Evolutionary conservation across 345 rosid genomes (phyloP).

Genomic region (Microcos paniculata): DNA sequence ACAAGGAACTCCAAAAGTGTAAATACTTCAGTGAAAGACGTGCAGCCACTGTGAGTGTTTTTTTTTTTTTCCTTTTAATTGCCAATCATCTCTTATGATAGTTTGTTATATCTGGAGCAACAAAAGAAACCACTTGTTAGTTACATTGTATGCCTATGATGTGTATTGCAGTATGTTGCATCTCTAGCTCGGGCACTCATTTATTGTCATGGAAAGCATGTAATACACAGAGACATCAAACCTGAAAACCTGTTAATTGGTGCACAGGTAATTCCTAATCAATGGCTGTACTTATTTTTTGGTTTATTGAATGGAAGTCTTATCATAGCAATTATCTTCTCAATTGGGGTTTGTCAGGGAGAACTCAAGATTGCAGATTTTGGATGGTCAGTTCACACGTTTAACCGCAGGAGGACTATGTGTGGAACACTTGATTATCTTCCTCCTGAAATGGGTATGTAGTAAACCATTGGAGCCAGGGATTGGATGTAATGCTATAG

Average conservation of each 20-base stretch:
- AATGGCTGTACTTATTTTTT: background rate
- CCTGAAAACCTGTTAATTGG: conserved; percentile 93
- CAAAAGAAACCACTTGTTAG: background rate
- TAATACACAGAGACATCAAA: conserved; percentile 95
- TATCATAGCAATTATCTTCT: conserved; percentile 16
- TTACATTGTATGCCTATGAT: conserved; percentile 5
- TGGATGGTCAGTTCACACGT: conserved; percentile 99
- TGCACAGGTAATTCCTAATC: conserved; percentile 56
- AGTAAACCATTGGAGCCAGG: background rate
- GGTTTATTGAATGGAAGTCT: background rate
- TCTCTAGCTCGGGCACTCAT: conserved; percentile 95
- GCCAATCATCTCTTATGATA: background rate
- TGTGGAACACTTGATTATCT: conserved; percentile 98
- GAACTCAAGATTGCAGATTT: conserved; percentile 99
- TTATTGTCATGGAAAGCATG: conserved; percentile 98
- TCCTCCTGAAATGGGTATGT: conserved; percentile 97
- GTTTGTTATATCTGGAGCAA: background rate
- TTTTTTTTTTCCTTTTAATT: background rate
- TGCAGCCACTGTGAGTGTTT: conserved; percentile 91
- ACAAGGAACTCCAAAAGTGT: conserved; percentile 86
- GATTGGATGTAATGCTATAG: background rate
- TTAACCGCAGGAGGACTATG: conserved; percentile 96
- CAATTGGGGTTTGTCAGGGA: conserved; percentile 51
- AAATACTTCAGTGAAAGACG: conserved; percentile 89
- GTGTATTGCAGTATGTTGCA: conserved; percentile 76